Evolutionary conservation across 257 asterid species (phyloP), one percentile per base, ranked within the genome.

Genomic region (Gentiana macrophylla): DNA sequence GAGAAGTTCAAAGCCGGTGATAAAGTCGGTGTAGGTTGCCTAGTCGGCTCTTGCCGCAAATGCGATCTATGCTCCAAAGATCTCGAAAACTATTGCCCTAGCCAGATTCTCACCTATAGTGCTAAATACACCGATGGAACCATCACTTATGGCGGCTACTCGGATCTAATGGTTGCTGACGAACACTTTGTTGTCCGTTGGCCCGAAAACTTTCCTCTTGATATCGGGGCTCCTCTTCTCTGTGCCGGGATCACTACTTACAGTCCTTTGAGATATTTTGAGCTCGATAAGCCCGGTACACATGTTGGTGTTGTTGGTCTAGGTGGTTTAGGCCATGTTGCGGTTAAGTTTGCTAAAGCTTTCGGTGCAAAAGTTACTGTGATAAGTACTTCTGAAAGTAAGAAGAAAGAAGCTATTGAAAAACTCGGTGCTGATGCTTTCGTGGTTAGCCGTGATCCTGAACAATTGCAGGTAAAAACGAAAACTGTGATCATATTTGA

Each of bases 211-310:
- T 52, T 80, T 8, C 74, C 84, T 7, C 60, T 74, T 1, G 78
- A 74, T 35, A 59, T 37, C 0, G 75, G 73, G 0, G 86, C 83
- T 24, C 83, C 80, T 1, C 71, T 79, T 11, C 65, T 79, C 0
- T 72, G 80, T 37, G 85, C 85, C 3, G 82, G 82, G 8, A 61
- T 75, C 35, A 76, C 86, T 8, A 64, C 74, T 43, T 76, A 73
- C 48, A 65, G 78, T 52, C 79, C 83, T 2, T 51, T 76, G 67
- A 71, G 10, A 47, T 53, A 64, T 15, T 71, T 37, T 11, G 75
- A 78, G 1, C 80, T 76, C 4, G 79, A 76, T 32, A 79, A 73
- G 32, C 79, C 86, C 0, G 79, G 83, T 4, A 9, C 62, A 33
- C 52, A 41, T 32, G 60, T 79, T 4, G 86, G 86, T 0, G 57